These are phyloP conservation scores for Phaffia tasmanica DNA, from an alignment of 768 basidiomycete species.

Conservation along the genomic window DNA sequence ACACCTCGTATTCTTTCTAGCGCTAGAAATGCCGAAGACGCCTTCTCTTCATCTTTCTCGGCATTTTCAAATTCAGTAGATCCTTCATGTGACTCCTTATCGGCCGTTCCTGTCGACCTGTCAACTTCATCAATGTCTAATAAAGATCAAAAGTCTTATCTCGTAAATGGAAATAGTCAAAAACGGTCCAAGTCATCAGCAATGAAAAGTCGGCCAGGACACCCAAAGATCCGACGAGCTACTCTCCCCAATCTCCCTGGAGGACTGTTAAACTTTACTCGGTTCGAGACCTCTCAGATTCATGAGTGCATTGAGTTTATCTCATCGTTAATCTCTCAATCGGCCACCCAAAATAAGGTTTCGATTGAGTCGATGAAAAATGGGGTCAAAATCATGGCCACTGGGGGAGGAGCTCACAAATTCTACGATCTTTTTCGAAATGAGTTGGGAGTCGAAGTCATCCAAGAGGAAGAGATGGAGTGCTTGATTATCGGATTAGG, in stretches of 20 bases:
- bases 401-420: conserved; percentile 91
- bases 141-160: too few species aligned
- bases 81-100: too few species aligned
- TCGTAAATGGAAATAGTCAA: too few species aligned
- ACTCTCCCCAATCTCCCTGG: conserved; percentile 76
- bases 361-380: conserved; percentile 79
- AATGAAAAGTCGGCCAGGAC: conserved; percentile 42
- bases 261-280: conserved; percentile 91
- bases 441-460: conserved; percentile 53
- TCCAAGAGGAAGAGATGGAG: conserved; percentile 94
- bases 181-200: too few species aligned
- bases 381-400: conserved; percentile 93
- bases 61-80: too few species aligned
- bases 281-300: conserved; percentile 88
- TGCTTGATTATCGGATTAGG: conserved; percentile 91
- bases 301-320: conserved; percentile 75
- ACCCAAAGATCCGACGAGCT: conserved; percentile 56
- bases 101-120: too few species aligned
- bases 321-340: conserved; percentile 69
- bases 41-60: not conserved
- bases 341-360: conserved; percentile 74
- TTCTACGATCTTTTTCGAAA: conserved; percentile 73
- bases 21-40: not conserved
- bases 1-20: conserved; percentile 67
- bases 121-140: conserved; percentile 10